phyloP scores from a whole-genome alignment of 1,139 yeast species.

The Saccharomyces hybrid region DNA sequence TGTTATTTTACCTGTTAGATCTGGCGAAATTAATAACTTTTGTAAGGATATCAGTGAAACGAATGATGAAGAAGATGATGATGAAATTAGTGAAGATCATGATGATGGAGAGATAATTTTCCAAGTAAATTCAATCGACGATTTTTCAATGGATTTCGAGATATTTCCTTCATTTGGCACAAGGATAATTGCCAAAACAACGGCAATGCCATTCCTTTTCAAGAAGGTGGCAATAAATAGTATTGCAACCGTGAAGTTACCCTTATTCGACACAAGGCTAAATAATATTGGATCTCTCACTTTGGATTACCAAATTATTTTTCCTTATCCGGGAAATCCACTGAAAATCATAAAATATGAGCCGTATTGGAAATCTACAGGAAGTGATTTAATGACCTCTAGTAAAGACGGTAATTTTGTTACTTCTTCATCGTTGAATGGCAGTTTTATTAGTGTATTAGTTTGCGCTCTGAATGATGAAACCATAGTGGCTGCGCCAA shows the following conservation, averaged over 20 bases:
- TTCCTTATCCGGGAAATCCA: conserved; percentile 79
- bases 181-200: conserved; percentile 79
- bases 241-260: conserved; percentile 46
- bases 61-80: conserved; percentile 5
- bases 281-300: conserved; percentile 75
- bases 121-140: conserved; percentile 75
- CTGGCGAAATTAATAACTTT: not conserved
- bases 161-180: conserved; percentile 94
- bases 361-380: conserved; percentile 83
- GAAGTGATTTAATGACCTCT: conserved; percentile 5
- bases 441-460: conserved; percentile 64
- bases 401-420: conserved; percentile 46
- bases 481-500: conserved; percentile 76
- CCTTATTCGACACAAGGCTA: conserved; percentile 74
- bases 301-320: conserved; percentile 74
- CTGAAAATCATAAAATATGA: conserved; percentile 89
- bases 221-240: conserved; percentile 32
- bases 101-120: conserved; percentile 74
- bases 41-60: not conserved
- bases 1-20: conserved; percentile 52
- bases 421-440: conserved; percentile 84
- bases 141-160: conserved; percentile 80
- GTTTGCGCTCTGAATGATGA: conserved; percentile 76
- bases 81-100: conserved; percentile 31
- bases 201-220: conserved; percentile 58